Percentiles rank a stretch among this genome's conserved stretches.
Conservation (phyloP, 2,329 filamentous ascomycete genomes). For the Fusarium odoratissimum region DNA sequence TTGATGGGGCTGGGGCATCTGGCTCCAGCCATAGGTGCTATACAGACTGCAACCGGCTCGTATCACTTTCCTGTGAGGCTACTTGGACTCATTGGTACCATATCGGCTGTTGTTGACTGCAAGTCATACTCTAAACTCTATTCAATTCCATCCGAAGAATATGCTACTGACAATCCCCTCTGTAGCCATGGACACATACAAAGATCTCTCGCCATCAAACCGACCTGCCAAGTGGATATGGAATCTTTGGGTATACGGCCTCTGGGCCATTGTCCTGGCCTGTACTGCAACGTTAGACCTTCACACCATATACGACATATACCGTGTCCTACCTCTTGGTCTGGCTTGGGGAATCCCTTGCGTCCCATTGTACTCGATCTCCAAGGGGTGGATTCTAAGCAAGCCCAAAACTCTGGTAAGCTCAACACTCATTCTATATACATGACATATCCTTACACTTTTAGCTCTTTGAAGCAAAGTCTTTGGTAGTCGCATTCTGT, state of each 20-base stretch:
- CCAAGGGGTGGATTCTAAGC: slow-evolving; percentile 1
- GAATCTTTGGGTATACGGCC: slow-evolving; percentile 5
- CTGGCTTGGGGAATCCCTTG: slow-evolving; percentile 24
- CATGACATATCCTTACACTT: fast-evolving
- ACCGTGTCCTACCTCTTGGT: slow-evolving; percentile 20
- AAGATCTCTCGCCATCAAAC: neutral
- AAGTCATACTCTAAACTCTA: neutral
- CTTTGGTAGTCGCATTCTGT: slow-evolving; percentile 15
- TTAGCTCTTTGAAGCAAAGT: slow-evolving; percentile 21
- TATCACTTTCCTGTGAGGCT: slow-evolving; percentile 15
- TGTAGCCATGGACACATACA: slow-evolving; percentile 24
- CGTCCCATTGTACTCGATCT: neutral
- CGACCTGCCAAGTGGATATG: slow-evolving; percentile 17
- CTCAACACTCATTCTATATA: neutral
- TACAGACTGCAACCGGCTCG: slow-evolving; percentile 6
- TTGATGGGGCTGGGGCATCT: slow-evolving; percentile 22
- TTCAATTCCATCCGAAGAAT: fast-evolving
- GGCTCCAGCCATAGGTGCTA: slow-evolving; percentile 20
- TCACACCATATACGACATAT: slow-evolving; percentile 20
- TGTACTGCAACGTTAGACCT: slow-evolving; percentile 1
- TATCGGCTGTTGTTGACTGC: slow-evolving; percentile 20
- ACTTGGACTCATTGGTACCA: slow-evolving; percentile 16
- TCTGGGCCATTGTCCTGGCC: neutral
- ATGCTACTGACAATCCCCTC: neutral
- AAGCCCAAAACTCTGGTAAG: slow-evolving; percentile 24